A percentile compares a stretch with the other conserved stretches of the same genome.
These are phyloP conservation scores for Podospora anserina DNA, from an alignment of 495 filamentous ascomycete species.

Conservation along the genomic window DNA sequence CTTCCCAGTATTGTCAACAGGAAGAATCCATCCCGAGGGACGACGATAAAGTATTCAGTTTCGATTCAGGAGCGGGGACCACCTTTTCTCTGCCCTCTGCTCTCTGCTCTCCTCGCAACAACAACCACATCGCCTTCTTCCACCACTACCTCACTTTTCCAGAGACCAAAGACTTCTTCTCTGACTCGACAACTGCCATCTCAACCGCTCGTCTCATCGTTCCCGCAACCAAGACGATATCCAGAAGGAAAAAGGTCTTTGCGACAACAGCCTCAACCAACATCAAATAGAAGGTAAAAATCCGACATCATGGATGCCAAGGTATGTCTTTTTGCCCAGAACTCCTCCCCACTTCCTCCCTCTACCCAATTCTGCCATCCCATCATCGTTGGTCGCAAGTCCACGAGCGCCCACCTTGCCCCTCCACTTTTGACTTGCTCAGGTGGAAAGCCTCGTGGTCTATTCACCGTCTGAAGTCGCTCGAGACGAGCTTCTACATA, in stretches of 20 bases:
- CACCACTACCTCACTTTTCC: not conserved
- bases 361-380: not conserved
- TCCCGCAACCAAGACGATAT: not conserved
- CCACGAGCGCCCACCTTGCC: conserved; percentile 7
- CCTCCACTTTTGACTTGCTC: not conserved
- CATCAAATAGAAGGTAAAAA: conserved; percentile 11
- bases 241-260: conserved; percentile 7
- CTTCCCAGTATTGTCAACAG: not conserved
- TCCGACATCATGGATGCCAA: conserved; percentile 37
- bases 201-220: not conserved
- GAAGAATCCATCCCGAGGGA: not conserved
- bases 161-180: not conserved
- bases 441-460: not conserved
- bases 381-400: conserved; percentile 5
- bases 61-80: not conserved
- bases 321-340: conserved; percentile 28
- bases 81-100: not conserved
- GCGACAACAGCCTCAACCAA: conserved; percentile 21
- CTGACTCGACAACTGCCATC: not conserved
- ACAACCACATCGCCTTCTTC: not conserved
- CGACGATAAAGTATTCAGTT: not conserved
- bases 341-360: not conserved
- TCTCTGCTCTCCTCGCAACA: not conserved
- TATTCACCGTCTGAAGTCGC: not conserved
- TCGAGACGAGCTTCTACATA: not conserved